Evolutionary conservation across 192 early-diverging fungal species (phyloP).

Genomic region (Diversispora epigaea): DNA sequence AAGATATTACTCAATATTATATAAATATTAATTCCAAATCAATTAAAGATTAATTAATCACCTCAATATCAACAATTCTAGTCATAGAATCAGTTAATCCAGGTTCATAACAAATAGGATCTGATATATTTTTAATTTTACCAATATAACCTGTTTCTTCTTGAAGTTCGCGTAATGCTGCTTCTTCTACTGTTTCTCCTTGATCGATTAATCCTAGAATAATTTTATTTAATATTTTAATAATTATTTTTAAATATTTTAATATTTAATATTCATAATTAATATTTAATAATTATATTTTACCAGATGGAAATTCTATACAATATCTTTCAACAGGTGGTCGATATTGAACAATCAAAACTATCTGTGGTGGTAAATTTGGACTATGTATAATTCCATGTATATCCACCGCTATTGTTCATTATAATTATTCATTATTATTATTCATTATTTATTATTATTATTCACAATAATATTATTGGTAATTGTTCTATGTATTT

Average conservation of each 20-base stretch:
- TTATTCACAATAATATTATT: no score
- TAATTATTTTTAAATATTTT: no score
- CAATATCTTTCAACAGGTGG: constrained; percentile 44
- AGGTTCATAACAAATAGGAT: constrained; percentile 50
- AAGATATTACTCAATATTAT: neutral
- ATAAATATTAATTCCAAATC: neutral
- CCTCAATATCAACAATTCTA: constrained; percentile 43
- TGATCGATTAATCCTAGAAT: constrained; percentile 43
- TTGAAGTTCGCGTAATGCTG: constrained; percentile 47
- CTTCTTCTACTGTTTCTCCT: constrained; percentile 36
- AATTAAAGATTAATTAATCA: constrained; percentile 14
- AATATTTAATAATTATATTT: no score
- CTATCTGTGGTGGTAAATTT: constrained; percentile 32
- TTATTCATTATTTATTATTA: no score
- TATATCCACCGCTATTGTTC: constrained; percentile 47
- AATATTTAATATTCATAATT: no score
- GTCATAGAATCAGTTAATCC: constrained; percentile 50
- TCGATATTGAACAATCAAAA: constrained; percentile 50
- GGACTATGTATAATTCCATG: constrained; percentile 38
- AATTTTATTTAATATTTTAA: neutral
- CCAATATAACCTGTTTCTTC: constrained; percentile 51
- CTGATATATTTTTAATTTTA: constrained; percentile 26
- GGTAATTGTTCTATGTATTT: no score
- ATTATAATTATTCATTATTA: neutral
- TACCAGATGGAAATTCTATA: constrained; percentile 52